Evolutionary conservation across 805 yeast genomes (phyloP), one percentile per base, ranked within the genome.

Genomic region (Pichia nakasei): DNA sequence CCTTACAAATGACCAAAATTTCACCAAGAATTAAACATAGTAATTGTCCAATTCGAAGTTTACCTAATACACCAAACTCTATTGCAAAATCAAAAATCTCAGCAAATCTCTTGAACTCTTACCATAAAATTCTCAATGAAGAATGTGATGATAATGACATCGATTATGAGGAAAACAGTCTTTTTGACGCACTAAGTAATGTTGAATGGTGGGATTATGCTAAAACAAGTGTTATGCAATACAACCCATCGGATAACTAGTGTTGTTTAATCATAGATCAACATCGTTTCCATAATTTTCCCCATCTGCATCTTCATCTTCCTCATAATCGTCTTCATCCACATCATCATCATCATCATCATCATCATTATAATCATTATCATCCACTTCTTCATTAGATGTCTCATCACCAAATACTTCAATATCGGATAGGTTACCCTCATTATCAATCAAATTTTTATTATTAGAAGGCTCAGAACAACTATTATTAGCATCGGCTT

Each of bases 151-250:
- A 24, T 8, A 20, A 36, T 19, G 39, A 39, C 20, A 4, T 18
- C 4, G 38, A 41, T 17, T 19, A 31, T 8, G 50, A 45, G 13
- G 45, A 45, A 12, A 44, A 37, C 8, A 41, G 46, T 35, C 13
- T 48, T 4, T 45, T 48, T 34, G 50, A 48, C 27, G 43, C 40
- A 4, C 24, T 48, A 20, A 45, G 47, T 22, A 42, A 38, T 22
- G 48, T 38, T 6, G 50, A 48, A 41, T 41, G 36, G 21, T 21
- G 36, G 37, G 48, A 45, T 29, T 41, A 39, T 34, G 38, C 48
- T 12, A 45, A 39, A 33, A 35, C 45, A 15, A 45, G 41, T 1
- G 13, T 45, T 9, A 33, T 34, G 2, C 19, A 44, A 18, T 41
- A 45, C 22, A 34, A 37, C 17, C 15, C 21, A 27, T 3, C 17